Evolutionary conservation across 1,284 basidiomycete species (phyloP).

Genomic region (Pyrrhoderma noxium): DNA sequence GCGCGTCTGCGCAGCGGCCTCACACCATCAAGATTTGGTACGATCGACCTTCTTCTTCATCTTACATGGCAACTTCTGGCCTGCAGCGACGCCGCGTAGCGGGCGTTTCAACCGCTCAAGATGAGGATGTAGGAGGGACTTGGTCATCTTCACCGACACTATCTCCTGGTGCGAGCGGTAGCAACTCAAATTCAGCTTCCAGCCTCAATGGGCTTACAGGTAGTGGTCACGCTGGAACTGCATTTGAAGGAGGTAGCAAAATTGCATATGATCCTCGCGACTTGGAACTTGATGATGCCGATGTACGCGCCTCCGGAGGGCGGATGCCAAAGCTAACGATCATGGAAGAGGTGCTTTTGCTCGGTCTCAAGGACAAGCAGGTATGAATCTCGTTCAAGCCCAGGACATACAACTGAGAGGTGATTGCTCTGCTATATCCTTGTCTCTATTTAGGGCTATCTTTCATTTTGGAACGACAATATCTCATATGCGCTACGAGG

Average conservation of each 20-base stretch:
- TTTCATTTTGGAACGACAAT: slow-evolving; percentile 98
- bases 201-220: slow-evolving; percentile 28
- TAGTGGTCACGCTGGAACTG: slow-evolving; percentile 55
- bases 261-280: slow-evolving; percentile 95
- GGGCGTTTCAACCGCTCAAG: slow-evolving; percentile 29
- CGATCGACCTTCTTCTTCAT: not conserved
- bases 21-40: too few species aligned
- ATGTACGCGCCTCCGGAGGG: slow-evolving; percentile 59
- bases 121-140: slow-evolving; percentile 28
- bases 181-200: slow-evolving; percentile 21
- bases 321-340: slow-evolving; percentile 84
- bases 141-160: slow-evolving; percentile 21
- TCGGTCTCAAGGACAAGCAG: slow-evolving; percentile 89
- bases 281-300: slow-evolving; percentile 64
- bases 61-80: slow-evolving; percentile 30
- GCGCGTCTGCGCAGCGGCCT: too few species aligned
- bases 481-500: slow-evolving; percentile 94
- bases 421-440: not conserved
- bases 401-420: not conserved
- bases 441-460: slow-evolving; percentile 61
- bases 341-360: slow-evolving; percentile 92
- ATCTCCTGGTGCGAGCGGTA: not conserved
- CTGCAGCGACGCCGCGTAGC: slow-evolving; percentile 46
- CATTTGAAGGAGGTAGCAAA: slow-evolving; percentile 76
- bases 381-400: slow-evolving; percentile 33